These are phyloP conservation scores for Lyophyllum atratum DNA, from an alignment of 768 basidiomycete species.

Conservation along the genomic window DNA sequence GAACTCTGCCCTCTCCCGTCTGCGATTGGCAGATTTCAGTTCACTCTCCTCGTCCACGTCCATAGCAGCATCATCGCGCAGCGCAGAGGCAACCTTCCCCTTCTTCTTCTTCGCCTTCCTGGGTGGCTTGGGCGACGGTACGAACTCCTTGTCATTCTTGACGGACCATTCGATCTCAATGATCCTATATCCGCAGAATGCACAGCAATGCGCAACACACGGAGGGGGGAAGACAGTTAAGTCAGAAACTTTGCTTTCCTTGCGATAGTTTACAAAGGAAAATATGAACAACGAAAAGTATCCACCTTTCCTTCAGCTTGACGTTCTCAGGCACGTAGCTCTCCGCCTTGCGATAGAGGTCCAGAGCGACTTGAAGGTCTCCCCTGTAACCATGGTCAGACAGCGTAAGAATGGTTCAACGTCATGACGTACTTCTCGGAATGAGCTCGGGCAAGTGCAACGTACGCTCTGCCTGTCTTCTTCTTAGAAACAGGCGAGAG, in stretches of 20 bases:
- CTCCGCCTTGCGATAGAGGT: conserved; percentile 81
- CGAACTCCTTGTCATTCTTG: conserved; percentile 59
- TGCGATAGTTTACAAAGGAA: conserved; percentile 58
- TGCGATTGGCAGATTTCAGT: conserved; percentile 13
- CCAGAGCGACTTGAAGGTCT: conserved; percentile 78
- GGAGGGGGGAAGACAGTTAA: conserved; percentile 33
- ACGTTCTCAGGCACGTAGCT: conserved; percentile 84
- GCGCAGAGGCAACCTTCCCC: conserved; percentile 27
- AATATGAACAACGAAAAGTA: conserved; percentile 68
- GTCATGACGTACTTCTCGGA: conserved; percentile 67
- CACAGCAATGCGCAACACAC: conserved; percentile 23
- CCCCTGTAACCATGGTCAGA: conserved; percentile 45
- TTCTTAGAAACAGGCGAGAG: conserved; percentile 76
- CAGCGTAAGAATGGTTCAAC: background rate
- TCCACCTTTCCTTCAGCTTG: conserved; percentile 87
- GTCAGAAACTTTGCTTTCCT: conserved; percentile 43
- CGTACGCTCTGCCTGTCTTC: conserved; percentile 81
- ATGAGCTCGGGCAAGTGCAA: conserved; percentile 79
- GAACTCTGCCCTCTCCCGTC: conserved; percentile 31
- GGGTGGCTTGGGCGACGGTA: conserved; percentile 56
- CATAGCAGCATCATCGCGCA: conserved; percentile 27
- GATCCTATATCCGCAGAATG: conserved; percentile 55
- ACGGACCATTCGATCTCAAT: conserved; percentile 82
- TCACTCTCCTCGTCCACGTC: conserved; percentile 26
- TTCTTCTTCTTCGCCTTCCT: conserved; percentile 39